A percentile compares a stretch with the other conserved stretches of the same genome.
phyloP scores from a whole-genome alignment of 2,329 filamentous ascomycete genomes.

The Calonectria pseudoturangicola region DNA sequence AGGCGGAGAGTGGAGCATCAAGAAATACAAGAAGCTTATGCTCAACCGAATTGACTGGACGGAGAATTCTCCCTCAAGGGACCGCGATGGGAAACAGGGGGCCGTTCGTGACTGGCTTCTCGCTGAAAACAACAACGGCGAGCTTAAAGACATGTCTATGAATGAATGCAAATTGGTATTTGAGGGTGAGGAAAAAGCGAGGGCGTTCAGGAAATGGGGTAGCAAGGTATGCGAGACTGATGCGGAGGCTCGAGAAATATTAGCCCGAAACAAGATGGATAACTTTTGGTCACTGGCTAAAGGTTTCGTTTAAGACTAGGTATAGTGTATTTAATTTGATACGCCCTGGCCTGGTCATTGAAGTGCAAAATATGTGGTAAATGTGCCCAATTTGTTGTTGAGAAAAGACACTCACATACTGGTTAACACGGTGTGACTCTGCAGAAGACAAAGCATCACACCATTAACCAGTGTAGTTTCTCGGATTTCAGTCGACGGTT shows the following conservation, averaged over 20 bases:
- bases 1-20: slow-evolving; percentile 88
- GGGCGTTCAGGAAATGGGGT: slow-evolving; percentile 90
- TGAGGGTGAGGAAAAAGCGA: slow-evolving; percentile 89
- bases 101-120: slow-evolving; percentile 84
- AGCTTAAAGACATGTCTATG: slow-evolving; percentile 85
- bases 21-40: slow-evolving; percentile 94
- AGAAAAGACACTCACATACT: too few relatives aligned
- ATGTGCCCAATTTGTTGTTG: too few relatives aligned
- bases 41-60: slow-evolving; percentile 95
- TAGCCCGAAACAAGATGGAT: slow-evolving; percentile 91
- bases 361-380: too few relatives aligned
- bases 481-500: too few relatives aligned
- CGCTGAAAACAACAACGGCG: slow-evolving; percentile 85
- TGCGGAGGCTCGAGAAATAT: slow-evolving; percentile 86
- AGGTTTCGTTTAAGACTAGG: slow-evolving; percentile 60
- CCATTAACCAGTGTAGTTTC: too few relatives aligned
- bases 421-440: too few relatives aligned
- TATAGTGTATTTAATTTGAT: background rate
- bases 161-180: slow-evolving; percentile 92
- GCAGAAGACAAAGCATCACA: too few relatives aligned
- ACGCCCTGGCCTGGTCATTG: background rate
- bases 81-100: slow-evolving; percentile 76
- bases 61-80: slow-evolving; percentile 84
- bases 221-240: slow-evolving; percentile 96
- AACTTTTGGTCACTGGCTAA: slow-evolving; percentile 96